Percentiles rank a stretch among this genome's conserved stretches.
Evolutionary conservation across 108 stramenopile species (phyloP).

Genomic region (Schizochytrium sp.): DNA sequence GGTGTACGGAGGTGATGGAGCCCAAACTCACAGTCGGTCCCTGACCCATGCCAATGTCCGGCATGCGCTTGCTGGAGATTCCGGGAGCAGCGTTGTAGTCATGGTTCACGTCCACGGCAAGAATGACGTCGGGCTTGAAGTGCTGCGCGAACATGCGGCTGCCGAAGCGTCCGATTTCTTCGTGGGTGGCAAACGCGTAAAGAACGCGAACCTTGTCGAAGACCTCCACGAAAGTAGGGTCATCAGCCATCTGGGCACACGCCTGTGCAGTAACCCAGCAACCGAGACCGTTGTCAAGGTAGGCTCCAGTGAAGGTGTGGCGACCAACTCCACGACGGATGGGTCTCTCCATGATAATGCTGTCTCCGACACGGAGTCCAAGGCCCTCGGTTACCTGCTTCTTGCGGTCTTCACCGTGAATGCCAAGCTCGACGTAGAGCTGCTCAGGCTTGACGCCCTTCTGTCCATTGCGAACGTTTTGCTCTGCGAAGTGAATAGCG

Average conservation of each 20-base stretch:
- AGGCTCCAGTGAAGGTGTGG: conserved; percentile 56
- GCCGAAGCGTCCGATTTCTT: conserved; percentile 52
- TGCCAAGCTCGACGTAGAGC: conserved; percentile 49
- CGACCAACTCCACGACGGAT: conserved; percentile 54
- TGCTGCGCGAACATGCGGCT: conserved; percentile 39
- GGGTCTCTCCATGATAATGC: conserved; percentile 57
- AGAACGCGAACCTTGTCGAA: conserved; percentile 35
- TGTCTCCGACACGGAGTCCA: conserved; percentile 17
- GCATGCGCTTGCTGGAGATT: background rate
- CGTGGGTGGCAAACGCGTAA: conserved; percentile 56
- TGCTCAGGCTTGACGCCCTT: conserved; percentile 45
- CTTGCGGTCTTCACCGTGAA: conserved; percentile 36
- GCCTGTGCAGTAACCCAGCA: conserved; percentile 37
- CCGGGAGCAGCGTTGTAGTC: conserved; percentile 56
- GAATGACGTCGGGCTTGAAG: conserved; percentile 45
- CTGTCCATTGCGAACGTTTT: background rate
- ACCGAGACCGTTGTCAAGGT: conserved; percentile 54
- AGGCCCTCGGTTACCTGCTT: conserved; percentile 47
- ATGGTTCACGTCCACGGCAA: conserved; percentile 22
- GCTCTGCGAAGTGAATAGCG: conserved; percentile 51
- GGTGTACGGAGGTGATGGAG: conserved; percentile 25
- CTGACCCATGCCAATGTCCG: conserved; percentile 22
- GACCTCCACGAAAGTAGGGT: background rate
- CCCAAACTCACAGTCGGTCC: conserved; percentile 43
- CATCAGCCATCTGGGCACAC: background rate